Evolutionary conservation across 306 rosid genomes (phyloP).

Genomic region (Acacia confusa): DNA sequence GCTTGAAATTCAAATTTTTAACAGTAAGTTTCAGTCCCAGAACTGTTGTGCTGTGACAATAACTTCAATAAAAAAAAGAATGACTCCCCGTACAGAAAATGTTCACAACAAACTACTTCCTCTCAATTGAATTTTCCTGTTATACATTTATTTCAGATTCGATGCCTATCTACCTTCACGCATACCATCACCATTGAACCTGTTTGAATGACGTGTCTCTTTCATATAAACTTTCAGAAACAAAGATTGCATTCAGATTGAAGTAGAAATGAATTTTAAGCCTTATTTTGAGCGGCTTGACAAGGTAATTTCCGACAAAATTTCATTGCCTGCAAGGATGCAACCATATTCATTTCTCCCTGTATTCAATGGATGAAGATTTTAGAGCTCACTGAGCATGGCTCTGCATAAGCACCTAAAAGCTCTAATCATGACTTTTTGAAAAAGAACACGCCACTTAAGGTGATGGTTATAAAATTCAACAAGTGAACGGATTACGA

Average conservation of each 20-base stretch:
- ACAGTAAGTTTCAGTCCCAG: background rate
- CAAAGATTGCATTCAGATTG: background rate
- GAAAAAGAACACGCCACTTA: background rate
- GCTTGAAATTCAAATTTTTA: background rate
- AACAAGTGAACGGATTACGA: background rate
- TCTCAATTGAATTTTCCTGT: constrained; percentile 1
- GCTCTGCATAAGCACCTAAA: constrained; percentile 4
- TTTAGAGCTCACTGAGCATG: background rate
- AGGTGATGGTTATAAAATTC: background rate
- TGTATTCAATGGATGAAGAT: background rate
- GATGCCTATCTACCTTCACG: background rate
- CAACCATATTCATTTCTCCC: constrained; percentile 13
- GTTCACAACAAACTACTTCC: background rate
- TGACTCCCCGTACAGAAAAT: background rate
- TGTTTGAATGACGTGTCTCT: background rate
- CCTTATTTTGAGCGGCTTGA: background rate
- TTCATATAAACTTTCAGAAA: constrained; percentile 1
- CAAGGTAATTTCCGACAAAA: background rate
- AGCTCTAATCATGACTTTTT: background rate
- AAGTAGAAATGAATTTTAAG: background rate
- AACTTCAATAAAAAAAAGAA: background rate
- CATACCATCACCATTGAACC: background rate
- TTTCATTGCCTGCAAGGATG: background rate
- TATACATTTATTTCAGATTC: background rate
- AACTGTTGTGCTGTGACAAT: background rate